Evolutionary conservation across 2,329 filamentous ascomycete species (phyloP), one percentile per base, ranked within the genome.

Genomic region (Diplodia sapinea): DNA sequence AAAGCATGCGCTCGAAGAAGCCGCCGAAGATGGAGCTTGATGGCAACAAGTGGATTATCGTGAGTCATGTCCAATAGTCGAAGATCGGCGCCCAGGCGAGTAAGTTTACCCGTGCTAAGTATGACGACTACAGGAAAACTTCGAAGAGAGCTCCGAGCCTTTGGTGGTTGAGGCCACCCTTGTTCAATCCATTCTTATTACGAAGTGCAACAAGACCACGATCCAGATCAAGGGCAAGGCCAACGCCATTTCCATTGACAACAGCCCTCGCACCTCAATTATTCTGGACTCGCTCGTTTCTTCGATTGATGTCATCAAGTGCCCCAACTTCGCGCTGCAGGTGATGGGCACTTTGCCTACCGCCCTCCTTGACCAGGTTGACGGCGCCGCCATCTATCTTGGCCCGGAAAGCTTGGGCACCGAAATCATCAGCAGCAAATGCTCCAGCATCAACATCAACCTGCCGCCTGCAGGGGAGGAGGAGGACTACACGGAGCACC

Each of bases 161-260:
- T 85, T 98, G 70, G 89, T 94, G 78, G 89, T 97, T 73, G 86
- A 94, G 65, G 94, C 93, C 12, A 86, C 88, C 71, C 88, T 96
- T 75, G 88, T 89, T 55, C 95, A 99, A 71, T 96, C 93, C 1
- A 88, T 99, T 71, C 88, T 98, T 71, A 95, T 99, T 78, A 93
- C 91, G 75, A 90, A 91, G 73, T 98, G 94, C 85, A 93, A 89
- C 80, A 95, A 95, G 80, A 91, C 91, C 5, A 96, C 94, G 29
- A 87, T 99, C 74, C 91, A 96, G 73, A 83, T 99, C 76, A 91
- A 88, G 75, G 94, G 93, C 80, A 99, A 99, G 81, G 93, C 92
- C 68, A 99, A 99, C 77, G 93, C 95, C n/a, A 91, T 99, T 70
- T 94, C 93, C 5, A 87, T 98, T 72, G 95, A 98, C 81, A 97